These are phyloP conservation scores for Rhododendron griersonianum DNA, from an alignment of 148 eudicot genomes.

Conservation along the genomic window DNA sequence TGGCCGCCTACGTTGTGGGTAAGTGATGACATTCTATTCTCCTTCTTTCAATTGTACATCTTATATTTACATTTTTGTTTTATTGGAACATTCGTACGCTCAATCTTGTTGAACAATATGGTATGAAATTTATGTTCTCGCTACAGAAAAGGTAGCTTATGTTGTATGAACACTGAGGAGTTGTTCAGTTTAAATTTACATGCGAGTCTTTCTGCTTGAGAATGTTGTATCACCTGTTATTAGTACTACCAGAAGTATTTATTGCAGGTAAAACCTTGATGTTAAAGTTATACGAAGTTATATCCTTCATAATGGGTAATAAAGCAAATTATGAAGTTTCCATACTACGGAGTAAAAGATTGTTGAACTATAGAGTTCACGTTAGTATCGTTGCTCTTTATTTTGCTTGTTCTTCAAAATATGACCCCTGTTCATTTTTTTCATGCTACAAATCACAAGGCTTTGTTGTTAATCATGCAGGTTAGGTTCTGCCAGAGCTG, in stretches of 20 bases:
- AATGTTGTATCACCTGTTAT: neutral
- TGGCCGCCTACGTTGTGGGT: constrained; percentile 76
- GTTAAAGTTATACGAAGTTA: neutral
- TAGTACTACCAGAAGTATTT: neutral
- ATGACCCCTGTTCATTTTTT: neutral
- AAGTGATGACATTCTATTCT: constrained; percentile 15
- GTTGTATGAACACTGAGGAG: neutral
- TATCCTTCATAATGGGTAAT: neutral
- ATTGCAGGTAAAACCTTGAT: neutral
- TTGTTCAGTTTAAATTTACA: neutral
- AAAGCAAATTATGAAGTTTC: neutral
- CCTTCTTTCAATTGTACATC: neutral
- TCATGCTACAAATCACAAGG: neutral
- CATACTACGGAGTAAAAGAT: neutral
- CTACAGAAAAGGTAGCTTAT: neutral
- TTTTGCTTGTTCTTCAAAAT: neutral
- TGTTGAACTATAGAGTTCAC: neutral
- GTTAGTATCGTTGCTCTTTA: neutral
- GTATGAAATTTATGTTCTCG: neutral
- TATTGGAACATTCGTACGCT: neutral
- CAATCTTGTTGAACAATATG: neutral
- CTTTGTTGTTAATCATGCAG: constrained; percentile 28
- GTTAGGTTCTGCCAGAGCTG: constrained; percentile 84
- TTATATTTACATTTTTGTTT: neutral
- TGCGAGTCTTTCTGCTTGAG: neutral